Percentiles rank a stretch among this genome's conserved stretches.
Evolutionary conservation across 495 filamentous ascomycete species (phyloP).

Genomic region (Neurospora africana): DNA sequence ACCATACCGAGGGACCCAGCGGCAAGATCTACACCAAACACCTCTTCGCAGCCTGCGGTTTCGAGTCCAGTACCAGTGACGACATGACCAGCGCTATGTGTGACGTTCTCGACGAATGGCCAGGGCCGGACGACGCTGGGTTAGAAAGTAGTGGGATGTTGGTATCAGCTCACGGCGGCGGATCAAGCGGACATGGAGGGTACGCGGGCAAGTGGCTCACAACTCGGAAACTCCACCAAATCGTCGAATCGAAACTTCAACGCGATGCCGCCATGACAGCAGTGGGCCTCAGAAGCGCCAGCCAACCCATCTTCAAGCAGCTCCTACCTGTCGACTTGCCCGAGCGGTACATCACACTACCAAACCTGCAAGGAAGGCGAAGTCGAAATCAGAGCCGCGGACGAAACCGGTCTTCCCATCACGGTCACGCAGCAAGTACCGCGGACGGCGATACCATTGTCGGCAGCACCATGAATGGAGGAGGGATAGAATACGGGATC

Average conservation of each 20-base stretch:
- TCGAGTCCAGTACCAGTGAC: constrained; percentile 24
- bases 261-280: constrained; percentile 6
- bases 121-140: not conserved
- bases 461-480: not conserved
- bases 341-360: constrained; percentile 24
- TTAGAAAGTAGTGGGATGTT: not conserved
- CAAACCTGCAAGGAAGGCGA: constrained; percentile 10
- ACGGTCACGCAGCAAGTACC: not conserved
- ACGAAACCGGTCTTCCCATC: not conserved
- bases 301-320: constrained; percentile 28
- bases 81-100: constrained; percentile 27
- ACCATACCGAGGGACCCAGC: constrained; percentile 5
- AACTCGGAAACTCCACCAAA: constrained; percentile 24
- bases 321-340: constrained; percentile 19
- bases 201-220: constrained; percentile 8
- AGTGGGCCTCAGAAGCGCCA: constrained; percentile 3
- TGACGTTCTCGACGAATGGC: constrained; percentile 17
- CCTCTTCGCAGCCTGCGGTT: constrained; percentile 25
- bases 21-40: constrained; percentile 20
- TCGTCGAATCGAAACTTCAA: constrained; percentile 23
- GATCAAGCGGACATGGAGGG: not conserved
- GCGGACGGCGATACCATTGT: not conserved
- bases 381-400: not conserved
- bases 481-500: not conserved
- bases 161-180: not conserved